Evolutionary conservation across 805 yeast species (phyloP).

Genomic region (Nakazawaea ambrosiae): DNA sequence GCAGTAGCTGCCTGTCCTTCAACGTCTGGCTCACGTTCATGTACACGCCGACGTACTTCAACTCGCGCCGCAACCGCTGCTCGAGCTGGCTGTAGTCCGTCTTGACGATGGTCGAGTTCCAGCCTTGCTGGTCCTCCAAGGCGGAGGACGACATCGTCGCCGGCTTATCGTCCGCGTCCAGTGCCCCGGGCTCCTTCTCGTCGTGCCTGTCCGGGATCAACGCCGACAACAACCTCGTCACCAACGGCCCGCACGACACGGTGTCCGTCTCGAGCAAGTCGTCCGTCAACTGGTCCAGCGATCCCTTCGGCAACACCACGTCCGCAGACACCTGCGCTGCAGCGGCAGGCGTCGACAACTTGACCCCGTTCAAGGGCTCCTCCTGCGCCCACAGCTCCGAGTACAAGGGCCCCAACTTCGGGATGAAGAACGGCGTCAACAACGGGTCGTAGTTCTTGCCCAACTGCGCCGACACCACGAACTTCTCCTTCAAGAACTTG

Average conservation of each 20-base stretch:
- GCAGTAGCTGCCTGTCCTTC: constrained; percentile 25
- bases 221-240: constrained; percentile 79
- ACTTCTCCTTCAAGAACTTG: constrained; percentile 57
- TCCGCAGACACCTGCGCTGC: neutral
- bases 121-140: constrained; percentile 36
- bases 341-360: constrained; percentile 5
- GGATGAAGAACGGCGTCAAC: constrained; percentile 68
- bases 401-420: constrained; percentile 79
- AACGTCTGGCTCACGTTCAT: constrained; percentile 46
- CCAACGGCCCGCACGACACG: constrained; percentile 85
- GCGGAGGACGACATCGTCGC: constrained; percentile 18
- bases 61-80: constrained; percentile 79
- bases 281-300: constrained; percentile 51
- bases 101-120: constrained; percentile 37
- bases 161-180: constrained; percentile 14
- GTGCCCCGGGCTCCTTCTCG: constrained; percentile 14
- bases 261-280: constrained; percentile 62
- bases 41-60: constrained; percentile 85
- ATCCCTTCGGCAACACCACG: constrained; percentile 44
- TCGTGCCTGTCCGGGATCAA: constrained; percentile 40
- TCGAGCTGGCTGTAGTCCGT: constrained; percentile 78
- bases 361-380: constrained; percentile 37
- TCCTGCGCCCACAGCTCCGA: constrained; percentile 84
- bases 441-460: constrained; percentile 54
- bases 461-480: constrained; percentile 44